Evolutionary conservation across 768 basidiomycete genomes (phyloP).

Genomic region (Amanita fuliginea): DNA sequence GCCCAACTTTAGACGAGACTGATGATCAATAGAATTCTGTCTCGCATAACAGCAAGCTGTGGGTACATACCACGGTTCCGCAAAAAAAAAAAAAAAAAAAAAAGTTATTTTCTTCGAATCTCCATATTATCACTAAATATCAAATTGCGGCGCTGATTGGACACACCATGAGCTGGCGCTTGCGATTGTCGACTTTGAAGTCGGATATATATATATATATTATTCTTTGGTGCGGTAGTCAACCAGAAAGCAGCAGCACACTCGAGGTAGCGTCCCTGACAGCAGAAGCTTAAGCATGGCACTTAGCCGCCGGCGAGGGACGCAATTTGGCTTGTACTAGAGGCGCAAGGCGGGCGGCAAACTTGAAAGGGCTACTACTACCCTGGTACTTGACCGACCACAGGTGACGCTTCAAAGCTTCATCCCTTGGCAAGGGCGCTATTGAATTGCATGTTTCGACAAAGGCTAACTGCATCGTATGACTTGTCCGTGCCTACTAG

Average conservation of each 20-base stretch:
- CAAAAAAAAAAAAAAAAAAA: background rate
- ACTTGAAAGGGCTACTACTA: too few relatives aligned
- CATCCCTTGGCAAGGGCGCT: background rate
- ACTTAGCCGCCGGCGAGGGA: background rate
- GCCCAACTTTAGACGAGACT: background rate
- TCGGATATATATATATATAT: background rate
- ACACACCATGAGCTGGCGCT: background rate
- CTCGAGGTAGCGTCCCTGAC: slow-evolving; percentile 4
- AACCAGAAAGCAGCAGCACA: background rate
- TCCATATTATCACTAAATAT: background rate
- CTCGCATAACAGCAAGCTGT: background rate
- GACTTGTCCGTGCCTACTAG: background rate
- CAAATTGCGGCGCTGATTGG: background rate
- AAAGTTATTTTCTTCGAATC: background rate
- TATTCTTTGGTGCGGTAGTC: background rate
- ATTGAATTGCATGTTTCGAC: background rate
- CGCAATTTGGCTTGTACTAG: background rate
- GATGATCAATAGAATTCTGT: background rate
- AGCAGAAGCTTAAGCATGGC: background rate
- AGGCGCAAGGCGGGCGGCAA: background rate
- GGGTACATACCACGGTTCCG: slow-evolving; percentile 1
- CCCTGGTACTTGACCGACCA: slow-evolving; percentile 6
- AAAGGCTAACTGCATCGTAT: background rate
- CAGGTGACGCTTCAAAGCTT: background rate
- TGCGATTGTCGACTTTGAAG: background rate